Evolutionary conservation across 1,284 basidiomycete genomes (phyloP), one percentile per base, ranked within the genome.

Genomic region (Acaromyces ingoldii): DNA sequence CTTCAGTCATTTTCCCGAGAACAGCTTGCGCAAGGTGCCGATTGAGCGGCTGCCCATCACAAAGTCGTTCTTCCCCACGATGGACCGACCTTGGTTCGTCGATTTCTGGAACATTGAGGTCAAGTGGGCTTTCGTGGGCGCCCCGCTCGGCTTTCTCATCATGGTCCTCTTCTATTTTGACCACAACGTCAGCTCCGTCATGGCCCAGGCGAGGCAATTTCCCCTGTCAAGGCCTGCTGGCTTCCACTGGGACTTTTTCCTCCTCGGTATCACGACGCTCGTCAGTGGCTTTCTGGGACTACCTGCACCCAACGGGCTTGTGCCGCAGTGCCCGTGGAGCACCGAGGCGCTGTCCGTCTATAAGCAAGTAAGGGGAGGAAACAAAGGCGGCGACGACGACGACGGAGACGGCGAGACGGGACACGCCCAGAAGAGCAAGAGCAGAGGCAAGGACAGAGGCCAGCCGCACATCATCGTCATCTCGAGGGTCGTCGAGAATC

Each of bases 281-380:
- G 83, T 96, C 43, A 86, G 91, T 3, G 92, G 91, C 0, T 78
- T 97, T 17, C 80, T 98, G 2, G 92, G 92, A 15, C 57, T 95
- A 3, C 91, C 92, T 0, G 91, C 92, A 0, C 92, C 92, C 0
- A 96, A 97, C 67, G 92, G 91, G 1, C 60, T 75, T 13, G 95
- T 98, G 43, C 92, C 92, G 0, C 93, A 97, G 77, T 92, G 93
- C 0, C 93, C 92, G 0, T 88, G 95, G 22, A 91, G 96, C 68
- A 96, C 92, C 0, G 83, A 84, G 11, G 87, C 89, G 6, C 82
- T 98, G 0, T 80, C 88, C 15, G 81, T 93, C 34, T 85, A 89
- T 81, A 84, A 85, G 25, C 75, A 74, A 24, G 64, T 74, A 9
- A 63, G 67, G 30, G 57, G 38, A 6, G 53, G 30, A 9, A 61